phyloP scores from a whole-genome alignment of 1,284 basidiomycete species.

The Heliocybe sulcata region DNA sequence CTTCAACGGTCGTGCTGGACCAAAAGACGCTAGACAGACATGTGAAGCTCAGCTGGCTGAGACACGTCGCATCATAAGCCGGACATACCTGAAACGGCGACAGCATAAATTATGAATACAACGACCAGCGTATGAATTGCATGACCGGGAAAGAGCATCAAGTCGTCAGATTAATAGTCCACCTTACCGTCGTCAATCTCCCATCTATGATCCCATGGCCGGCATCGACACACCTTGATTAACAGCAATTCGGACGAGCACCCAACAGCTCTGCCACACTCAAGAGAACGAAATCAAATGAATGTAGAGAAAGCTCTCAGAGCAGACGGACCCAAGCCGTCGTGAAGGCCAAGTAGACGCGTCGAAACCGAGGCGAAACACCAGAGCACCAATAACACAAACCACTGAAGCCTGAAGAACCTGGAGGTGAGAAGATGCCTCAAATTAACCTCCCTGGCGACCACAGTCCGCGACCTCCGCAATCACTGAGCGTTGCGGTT shows the following conservation, averaged over 20 bases:
- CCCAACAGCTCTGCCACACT: not conserved
- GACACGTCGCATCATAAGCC: too few relatives aligned
- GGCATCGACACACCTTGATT: not conserved
- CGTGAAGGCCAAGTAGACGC: not conserved
- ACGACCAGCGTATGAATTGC: conserved; percentile 17
- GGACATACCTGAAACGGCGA: conserved; percentile 9
- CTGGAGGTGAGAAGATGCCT: too few relatives aligned
- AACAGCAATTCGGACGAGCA: not conserved
- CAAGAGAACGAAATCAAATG: not conserved
- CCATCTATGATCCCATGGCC: not conserved
- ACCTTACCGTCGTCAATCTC: not conserved
- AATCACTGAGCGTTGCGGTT: not conserved
- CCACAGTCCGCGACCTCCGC: not conserved
- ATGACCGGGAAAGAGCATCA: not conserved
- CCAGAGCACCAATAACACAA: not conserved
- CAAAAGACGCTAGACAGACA: conserved; percentile 36
- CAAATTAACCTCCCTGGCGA: not conserved
- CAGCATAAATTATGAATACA: conserved; percentile 10
- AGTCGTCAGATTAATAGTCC: not conserved
- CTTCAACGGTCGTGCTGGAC: conserved; percentile 46
- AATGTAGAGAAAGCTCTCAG: not conserved
- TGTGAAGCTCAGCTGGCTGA: not conserved
- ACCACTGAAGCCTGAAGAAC: too few relatives aligned
- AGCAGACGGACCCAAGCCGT: not conserved
- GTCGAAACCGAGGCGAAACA: not conserved